Conservation (phyloP, 441 rosid species). For the Gossypium schwendimanii region DNA sequence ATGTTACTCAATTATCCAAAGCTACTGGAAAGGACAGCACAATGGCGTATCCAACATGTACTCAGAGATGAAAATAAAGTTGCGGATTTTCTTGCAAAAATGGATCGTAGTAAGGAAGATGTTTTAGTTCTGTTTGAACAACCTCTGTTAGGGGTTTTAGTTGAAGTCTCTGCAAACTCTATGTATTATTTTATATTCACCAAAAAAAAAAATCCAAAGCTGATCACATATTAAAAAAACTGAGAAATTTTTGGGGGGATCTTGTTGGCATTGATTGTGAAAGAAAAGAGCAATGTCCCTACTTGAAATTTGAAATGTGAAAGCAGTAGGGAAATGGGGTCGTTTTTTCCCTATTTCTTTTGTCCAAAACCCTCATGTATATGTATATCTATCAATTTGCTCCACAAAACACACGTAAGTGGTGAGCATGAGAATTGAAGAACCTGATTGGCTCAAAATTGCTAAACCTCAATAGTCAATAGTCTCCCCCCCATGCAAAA, state of each 20-base stretch:
- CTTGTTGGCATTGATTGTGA: not conserved
- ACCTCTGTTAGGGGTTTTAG: too few relatives aligned
- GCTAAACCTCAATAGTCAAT: slow-evolving; percentile 28
- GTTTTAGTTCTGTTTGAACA: too few relatives aligned
- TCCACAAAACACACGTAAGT: slow-evolving; percentile 26
- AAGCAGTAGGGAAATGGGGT: not conserved
- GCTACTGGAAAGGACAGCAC: not conserved
- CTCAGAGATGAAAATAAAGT: too few relatives aligned
- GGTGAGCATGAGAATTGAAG: slow-evolving; percentile 8
- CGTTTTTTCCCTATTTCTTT: not conserved
- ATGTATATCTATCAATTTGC: slow-evolving; percentile 14
- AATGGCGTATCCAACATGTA: too few relatives aligned
- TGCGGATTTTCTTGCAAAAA: too few relatives aligned
- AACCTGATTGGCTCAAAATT: slow-evolving; percentile 11
- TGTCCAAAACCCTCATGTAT: not conserved
- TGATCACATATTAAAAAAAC: not conserved
- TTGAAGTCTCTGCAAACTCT: too few relatives aligned
- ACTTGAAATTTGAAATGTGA: slow-evolving; percentile 1
- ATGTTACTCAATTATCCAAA: not conserved
- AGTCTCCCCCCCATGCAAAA: slow-evolving; percentile 18
- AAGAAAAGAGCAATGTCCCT: not conserved
- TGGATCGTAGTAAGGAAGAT: too few relatives aligned
- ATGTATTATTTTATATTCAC: too few relatives aligned
- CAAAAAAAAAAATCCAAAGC: not conserved
- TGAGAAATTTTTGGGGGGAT: not conserved